Evolutionary conservation across 371 early-diverging fungal genomes (phyloP).

Genomic region (Apophysomyces variabilis): DNA sequence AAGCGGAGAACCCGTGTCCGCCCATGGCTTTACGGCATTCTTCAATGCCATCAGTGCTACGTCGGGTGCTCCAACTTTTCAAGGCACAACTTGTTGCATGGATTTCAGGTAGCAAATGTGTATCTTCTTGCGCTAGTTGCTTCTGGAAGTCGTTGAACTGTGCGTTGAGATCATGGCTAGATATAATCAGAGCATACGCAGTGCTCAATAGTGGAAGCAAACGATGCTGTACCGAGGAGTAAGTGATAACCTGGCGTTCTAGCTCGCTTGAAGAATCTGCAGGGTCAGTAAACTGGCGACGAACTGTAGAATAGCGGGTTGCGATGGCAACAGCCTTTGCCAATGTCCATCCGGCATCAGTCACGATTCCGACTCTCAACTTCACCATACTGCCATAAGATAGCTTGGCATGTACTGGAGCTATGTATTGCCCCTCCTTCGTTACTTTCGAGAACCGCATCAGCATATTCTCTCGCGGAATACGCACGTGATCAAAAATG

Average conservation of each 20-base stretch:
- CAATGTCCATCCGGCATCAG: slow-evolving; percentile 52
- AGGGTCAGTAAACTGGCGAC: slow-evolving; percentile 66
- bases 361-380: slow-evolving; percentile 70
- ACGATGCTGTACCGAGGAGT: slow-evolving; percentile 76
- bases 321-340: slow-evolving; percentile 74
- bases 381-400: slow-evolving; percentile 82
- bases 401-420: slow-evolving; percentile 60
- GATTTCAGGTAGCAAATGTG: slow-evolving; percentile 68
- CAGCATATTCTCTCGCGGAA: slow-evolving; percentile 82
- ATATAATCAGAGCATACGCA: slow-evolving; percentile 68
- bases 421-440: slow-evolving; percentile 64
- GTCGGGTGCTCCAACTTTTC: slow-evolving; percentile 76
- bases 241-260: slow-evolving; percentile 76
- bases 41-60: slow-evolving; percentile 74
- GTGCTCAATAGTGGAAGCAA: slow-evolving; percentile 73
- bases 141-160: slow-evolving; percentile 60
- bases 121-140: slow-evolving; percentile 51
- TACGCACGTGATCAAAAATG: slow-evolving; percentile 69
- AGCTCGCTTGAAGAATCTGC: slow-evolving; percentile 15
- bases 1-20: slow-evolving; percentile 81
- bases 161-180: slow-evolving; percentile 53
- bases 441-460: slow-evolving; percentile 79
- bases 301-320: slow-evolving; percentile 71
- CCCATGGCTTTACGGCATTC: slow-evolving; percentile 82
- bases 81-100: slow-evolving; percentile 82